A percentile compares a stretch with the other conserved stretches of the same genome.
phyloP scores from a whole-genome alignment of 805 yeast species.

The Schizosaccharomyces cryophilus region DNA sequence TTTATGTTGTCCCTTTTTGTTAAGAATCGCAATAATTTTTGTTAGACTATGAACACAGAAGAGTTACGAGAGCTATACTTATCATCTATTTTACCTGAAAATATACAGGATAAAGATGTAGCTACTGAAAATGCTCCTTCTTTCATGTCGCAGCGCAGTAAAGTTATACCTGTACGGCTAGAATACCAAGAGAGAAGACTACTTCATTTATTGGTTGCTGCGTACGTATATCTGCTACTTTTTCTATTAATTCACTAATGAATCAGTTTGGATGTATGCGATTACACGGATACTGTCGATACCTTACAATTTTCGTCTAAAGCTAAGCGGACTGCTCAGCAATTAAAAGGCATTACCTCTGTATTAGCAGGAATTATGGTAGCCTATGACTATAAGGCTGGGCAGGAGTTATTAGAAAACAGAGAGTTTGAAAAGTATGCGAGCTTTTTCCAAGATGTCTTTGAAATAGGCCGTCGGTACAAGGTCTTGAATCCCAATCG shows the following conservation, averaged over 20 bases:
- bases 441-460: slow-evolving; percentile 44
- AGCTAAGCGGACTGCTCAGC: slow-evolving; percentile 44
- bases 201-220: slow-evolving; percentile 23
- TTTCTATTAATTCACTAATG: slow-evolving; percentile 33
- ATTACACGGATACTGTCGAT: slow-evolving; percentile 53
- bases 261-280: slow-evolving; percentile 34
- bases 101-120: background rate
- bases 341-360: slow-evolving; percentile 52
- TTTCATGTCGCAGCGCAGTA: slow-evolving; percentile 14
- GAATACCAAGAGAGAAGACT: slow-evolving; percentile 45
- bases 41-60: background rate
- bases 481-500: slow-evolving; percentile 67
- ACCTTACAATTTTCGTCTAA: slow-evolving; percentile 40
- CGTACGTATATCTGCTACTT: background rate
- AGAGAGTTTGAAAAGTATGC: slow-evolving; percentile 46
- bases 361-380: slow-evolving; percentile 56
- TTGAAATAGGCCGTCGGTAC: slow-evolving; percentile 59
- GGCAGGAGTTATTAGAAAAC: slow-evolving; percentile 37
- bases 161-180: slow-evolving; percentile 45
- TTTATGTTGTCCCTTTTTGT: background rate
- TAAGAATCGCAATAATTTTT: background rate
- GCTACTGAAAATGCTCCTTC: background rate
- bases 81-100: slow-evolving; percentile 10
- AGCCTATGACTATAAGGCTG: slow-evolving; percentile 48
- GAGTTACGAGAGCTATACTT: background rate